A percentile compares a stretch with the other conserved stretches of the same genome.
These are phyloP conservation scores for Musa acuminata DNA, from an alignment of 176 grass and related monocot genomes.

Conservation along the genomic window DNA sequence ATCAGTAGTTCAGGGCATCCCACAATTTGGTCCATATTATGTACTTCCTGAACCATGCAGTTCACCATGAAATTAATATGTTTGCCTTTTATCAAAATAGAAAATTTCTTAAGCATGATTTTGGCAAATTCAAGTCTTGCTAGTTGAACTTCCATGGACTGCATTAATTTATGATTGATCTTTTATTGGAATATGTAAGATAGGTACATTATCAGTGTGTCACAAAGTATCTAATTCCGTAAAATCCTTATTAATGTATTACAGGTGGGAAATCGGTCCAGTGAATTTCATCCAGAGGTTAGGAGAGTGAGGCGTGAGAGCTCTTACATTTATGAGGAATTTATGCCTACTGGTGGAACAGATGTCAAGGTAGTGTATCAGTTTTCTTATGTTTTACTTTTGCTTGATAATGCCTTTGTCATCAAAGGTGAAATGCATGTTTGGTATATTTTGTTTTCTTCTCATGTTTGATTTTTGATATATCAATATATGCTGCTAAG, in stretches of 20 bases:
- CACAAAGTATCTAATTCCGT: too few species aligned
- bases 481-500: constrained; percentile 2
- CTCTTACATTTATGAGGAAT: constrained; percentile 97
- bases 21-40: too few species aligned
- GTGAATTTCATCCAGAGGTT: constrained; percentile 88
- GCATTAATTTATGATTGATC: too few species aligned
- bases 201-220: too few species aligned
- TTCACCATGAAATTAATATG: too few species aligned
- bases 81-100: too few species aligned
- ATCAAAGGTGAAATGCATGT: background rate
- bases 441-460: constrained; percentile 3
- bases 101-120: too few species aligned
- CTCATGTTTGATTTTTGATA: constrained; percentile 6
- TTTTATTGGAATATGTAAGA: too few species aligned
- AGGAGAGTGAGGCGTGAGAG: constrained; percentile 80
- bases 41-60: too few species aligned
- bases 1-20: too few species aligned
- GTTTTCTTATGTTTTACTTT: background rate
- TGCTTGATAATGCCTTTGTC: background rate
- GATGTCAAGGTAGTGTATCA: constrained; percentile 68
- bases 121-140: too few species aligned
- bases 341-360: constrained; percentile 97
- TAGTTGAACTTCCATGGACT: too few species aligned
- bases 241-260: background rate
- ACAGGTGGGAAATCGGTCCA: constrained; percentile 92